These are phyloP conservation scores for Sanghuangporus weigelae DNA, from an alignment of 1,284 basidiomycete species.

Conservation along the genomic window DNA sequence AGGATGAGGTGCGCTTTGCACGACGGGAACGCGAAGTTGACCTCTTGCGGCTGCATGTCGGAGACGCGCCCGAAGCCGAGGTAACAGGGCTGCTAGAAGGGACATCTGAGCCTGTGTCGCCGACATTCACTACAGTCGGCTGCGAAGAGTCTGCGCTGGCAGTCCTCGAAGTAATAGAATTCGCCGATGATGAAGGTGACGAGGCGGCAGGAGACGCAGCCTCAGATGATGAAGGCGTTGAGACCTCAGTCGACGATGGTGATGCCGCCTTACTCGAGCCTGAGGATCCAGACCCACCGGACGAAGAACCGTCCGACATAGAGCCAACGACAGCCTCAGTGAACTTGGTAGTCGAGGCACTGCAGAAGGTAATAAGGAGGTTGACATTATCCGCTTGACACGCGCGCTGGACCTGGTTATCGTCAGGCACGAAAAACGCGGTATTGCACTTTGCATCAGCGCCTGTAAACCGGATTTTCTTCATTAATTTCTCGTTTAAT, in stretches of 20 bases:
- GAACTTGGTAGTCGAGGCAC: slow-evolving; percentile 3
- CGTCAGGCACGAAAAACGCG: slow-evolving; percentile 36
- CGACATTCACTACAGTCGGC: slow-evolving; percentile 1
- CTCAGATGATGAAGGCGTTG: background rate
- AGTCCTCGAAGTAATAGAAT: background rate
- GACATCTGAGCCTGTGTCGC: background rate
- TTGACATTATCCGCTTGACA: slow-evolving; percentile 28
- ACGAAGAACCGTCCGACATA: background rate
- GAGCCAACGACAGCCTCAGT: slow-evolving; percentile 13
- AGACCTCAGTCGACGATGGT: background rate
- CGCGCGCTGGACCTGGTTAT: slow-evolving; percentile 36
- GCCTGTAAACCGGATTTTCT: slow-evolving; percentile 23
- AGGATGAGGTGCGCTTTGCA: slow-evolving; percentile 1
- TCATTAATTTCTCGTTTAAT: background rate
- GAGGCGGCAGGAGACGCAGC: background rate
- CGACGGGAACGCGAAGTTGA: background rate
- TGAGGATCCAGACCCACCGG: background rate
- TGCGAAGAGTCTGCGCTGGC: background rate
- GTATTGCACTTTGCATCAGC: slow-evolving; percentile 25
- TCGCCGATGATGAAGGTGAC: background rate
- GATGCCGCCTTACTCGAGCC: background rate
- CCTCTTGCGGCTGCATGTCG: slow-evolving; percentile 5
- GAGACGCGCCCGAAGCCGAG: background rate
- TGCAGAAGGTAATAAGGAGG: slow-evolving; percentile 18
- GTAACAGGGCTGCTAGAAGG: slow-evolving; percentile 1